A percentile compares a stretch with the other conserved stretches of the same genome.
Conservation (phyloP, 2,329 filamentous ascomycete genomes). For the Fusarium sp. region DNA sequence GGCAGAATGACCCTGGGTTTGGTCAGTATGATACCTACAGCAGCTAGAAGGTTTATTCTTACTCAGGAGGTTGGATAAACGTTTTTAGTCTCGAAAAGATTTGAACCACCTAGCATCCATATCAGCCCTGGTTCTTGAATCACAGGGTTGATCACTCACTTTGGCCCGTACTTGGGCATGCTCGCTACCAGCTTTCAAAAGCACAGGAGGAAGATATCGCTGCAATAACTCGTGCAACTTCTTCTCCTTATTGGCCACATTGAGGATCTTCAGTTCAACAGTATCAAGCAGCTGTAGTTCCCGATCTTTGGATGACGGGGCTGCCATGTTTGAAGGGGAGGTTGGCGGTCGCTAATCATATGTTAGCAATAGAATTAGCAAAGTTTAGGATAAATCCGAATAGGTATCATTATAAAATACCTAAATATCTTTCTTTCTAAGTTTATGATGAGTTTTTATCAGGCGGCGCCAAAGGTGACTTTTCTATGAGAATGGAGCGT, state of each 20-base stretch:
- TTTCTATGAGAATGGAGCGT: slow-evolving; percentile 10
- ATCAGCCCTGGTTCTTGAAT: slow-evolving; percentile 3
- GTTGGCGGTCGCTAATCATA: too few relatives aligned
- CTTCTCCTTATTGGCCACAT: slow-evolving; percentile 84
- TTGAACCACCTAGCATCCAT: slow-evolving; percentile 61
- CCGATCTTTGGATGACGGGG: slow-evolving; percentile 69
- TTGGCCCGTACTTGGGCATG: slow-evolving; percentile 86
- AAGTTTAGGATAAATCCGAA: too few relatives aligned
- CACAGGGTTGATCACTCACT: slow-evolving; percentile 56
- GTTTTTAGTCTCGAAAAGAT: slow-evolving; percentile 68
- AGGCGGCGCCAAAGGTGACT: slow-evolving; percentile 1
- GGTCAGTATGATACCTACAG: slow-evolving; percentile 15
- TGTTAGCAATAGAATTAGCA: too few relatives aligned
- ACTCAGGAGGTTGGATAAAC: slow-evolving; percentile 67
- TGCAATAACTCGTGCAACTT: slow-evolving; percentile 85
- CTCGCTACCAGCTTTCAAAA: slow-evolving; percentile 89
- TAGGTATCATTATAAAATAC: too few relatives aligned
- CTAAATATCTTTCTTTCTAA: too few relatives aligned
- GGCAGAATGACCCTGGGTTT: slow-evolving; percentile 78
- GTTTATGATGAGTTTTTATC: background rate
- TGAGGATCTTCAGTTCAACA: slow-evolving; percentile 85
- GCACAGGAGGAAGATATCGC: slow-evolving; percentile 83
- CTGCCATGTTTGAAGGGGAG: slow-evolving; percentile 53
- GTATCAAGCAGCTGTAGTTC: slow-evolving; percentile 88
- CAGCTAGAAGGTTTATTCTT: background rate